Percentiles rank a stretch among this genome's conserved stretches.
Evolutionary conservation across 2,329 filamentous ascomycete genomes (phyloP).

Genomic region (Aspergillus sp.): DNA sequence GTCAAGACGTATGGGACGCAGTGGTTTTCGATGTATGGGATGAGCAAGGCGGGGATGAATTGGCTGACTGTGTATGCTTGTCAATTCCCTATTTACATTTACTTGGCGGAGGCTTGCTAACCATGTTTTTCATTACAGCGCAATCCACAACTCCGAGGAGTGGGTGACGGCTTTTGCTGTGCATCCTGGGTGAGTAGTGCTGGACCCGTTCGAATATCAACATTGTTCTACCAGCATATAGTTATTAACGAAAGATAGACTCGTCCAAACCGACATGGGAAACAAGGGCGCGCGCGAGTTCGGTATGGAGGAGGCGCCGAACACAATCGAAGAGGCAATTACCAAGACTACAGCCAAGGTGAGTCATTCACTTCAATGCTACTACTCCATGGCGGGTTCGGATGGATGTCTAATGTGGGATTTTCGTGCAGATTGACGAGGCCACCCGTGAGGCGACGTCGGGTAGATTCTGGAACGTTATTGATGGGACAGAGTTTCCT

Average conservation of each 20-base stretch:
- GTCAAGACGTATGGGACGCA: background rate
- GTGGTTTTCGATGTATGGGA: background rate
- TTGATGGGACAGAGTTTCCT: slow-evolving; percentile 15
- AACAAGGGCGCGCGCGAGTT: slow-evolving; percentile 1
- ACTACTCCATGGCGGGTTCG: no score
- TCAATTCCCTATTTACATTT: background rate
- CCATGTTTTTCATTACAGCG: background rate
- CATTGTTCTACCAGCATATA: background rate
- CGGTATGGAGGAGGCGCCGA: slow-evolving; percentile 9
- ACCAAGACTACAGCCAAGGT: slow-evolving; percentile 1
- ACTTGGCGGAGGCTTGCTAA: background rate
- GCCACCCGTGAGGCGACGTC: slow-evolving; percentile 4
- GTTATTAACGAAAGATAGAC: background rate
- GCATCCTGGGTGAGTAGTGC: slow-evolving; percentile 12
- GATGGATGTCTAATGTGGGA: no score
- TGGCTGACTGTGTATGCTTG: background rate
- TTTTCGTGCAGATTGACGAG: background rate
- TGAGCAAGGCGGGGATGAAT: slow-evolving; percentile 6
- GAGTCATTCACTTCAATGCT: background rate
- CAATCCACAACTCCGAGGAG: slow-evolving; percentile 3
- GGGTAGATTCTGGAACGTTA: slow-evolving; percentile 10
- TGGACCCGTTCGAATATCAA: no score
- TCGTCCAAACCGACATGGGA: slow-evolving; percentile 12
- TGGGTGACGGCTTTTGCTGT: slow-evolving; percentile 11
- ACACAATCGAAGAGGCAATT: slow-evolving; percentile 4